Base-by-base conservation (phyloP, 768 basidiomycete species). In the Agrocybe praecox region DNA sequence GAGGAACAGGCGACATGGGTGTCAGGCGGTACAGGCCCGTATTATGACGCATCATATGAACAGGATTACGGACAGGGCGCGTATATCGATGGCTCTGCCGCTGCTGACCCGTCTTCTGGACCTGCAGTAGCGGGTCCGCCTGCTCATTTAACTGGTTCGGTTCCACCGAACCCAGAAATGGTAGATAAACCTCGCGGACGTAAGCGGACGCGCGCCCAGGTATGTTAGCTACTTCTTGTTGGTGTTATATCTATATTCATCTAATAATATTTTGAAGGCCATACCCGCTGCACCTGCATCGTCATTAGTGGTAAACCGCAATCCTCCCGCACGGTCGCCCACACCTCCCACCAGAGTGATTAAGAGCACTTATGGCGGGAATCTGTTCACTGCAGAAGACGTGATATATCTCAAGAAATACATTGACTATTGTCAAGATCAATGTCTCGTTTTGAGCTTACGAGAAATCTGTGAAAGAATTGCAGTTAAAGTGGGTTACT, bases 301-400 rank as follows among this genome's bases (percentile, higher is more conserved):
- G 10, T 77, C 83, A 15, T 74, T 92, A 29, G 90, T 91, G 8
- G 76, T 81, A 0, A 90, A 86, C 64, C 80, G 86, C 23, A 81
- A 82, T 52, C 87, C 88, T 0, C 81, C 85, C 18, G 88, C 88
- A 14, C 83, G 92, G 2, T 94, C 92, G 21, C 92, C 92, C 3
- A 91, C 90, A 0, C 92, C 92, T 12, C 92, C 92, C 18, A 84
- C 81, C 6, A 84, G 91, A 15, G 87, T 93, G 19, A 86, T 94
- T 67, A 93, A 92, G 72, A 94, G 92, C 64, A 93, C 92, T 0
- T 94, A 93, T 64, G 92, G 92, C 44, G 92, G 92, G 14, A 94
- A 94, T 66, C 69, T 93, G 36, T 94, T 94, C 65, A 94, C 92
- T 0, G 80, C 87, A 1, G 92, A 94, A 47, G 92, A 94, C 66